These are phyloP conservation scores for Logfia minima DNA, from an alignment of 129 eudicot genomes.

Conservation along the genomic window DNA sequence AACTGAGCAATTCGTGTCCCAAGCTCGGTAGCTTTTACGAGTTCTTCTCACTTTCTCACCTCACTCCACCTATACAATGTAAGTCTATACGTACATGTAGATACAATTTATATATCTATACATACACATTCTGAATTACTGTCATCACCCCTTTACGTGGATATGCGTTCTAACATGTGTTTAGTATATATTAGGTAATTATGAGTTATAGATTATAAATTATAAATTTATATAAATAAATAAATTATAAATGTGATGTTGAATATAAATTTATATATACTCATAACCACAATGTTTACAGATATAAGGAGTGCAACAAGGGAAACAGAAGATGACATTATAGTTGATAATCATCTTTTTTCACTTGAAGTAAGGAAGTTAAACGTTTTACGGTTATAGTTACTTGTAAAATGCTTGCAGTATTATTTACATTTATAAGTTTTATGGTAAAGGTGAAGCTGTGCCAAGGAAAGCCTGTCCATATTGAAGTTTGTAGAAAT, in stretches of 20 bases:
- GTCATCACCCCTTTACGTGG: not conserved
- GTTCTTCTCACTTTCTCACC: slow-evolving; percentile 91
- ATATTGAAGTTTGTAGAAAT: slow-evolving; percentile 74
- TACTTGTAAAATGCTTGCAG: not conserved
- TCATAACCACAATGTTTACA: slow-evolving; percentile 33
- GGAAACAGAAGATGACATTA: slow-evolving; percentile 51
- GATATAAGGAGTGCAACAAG: slow-evolving; percentile 69
- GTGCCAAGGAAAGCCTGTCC: slow-evolving; percentile 82
- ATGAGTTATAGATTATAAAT: not conserved
- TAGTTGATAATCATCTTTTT: slow-evolving; percentile 60
- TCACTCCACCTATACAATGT: slow-evolving; percentile 96
- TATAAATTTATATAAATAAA: no score
- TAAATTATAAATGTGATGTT: not conserved
- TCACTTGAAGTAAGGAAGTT: slow-evolving; percentile 68
- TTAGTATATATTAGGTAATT: not conserved
- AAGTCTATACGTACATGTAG: slow-evolving; percentile 11
- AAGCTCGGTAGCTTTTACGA: slow-evolving; percentile 94
- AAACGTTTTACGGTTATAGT: not conserved
- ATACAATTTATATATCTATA: not conserved
- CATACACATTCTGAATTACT: not conserved
- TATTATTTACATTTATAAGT: not conserved
- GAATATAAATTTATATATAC: slow-evolving; percentile 7
- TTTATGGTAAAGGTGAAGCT: slow-evolving; percentile 67
- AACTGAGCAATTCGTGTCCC: slow-evolving; percentile 69
- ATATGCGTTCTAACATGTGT: not conserved